Evolutionary conservation across 306 rosid species (phyloP).

Genomic region (Lotus japonicus): DNA sequence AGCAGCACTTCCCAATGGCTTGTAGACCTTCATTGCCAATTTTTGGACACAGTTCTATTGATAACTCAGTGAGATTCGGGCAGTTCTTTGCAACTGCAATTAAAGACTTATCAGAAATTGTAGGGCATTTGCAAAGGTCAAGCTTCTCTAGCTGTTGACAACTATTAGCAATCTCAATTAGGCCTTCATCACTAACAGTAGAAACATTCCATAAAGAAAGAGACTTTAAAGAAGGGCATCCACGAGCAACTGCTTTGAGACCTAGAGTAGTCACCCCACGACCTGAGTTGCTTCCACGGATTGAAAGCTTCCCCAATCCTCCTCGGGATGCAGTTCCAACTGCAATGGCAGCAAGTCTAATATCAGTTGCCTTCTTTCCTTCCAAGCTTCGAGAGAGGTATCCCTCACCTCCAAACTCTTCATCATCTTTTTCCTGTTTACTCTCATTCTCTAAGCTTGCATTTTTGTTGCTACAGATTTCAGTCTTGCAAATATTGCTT

Average conservation of each 20-base stretch:
- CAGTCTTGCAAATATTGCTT: constrained; percentile 60
- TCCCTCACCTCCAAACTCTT: constrained; percentile 67
- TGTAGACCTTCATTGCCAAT: constrained; percentile 72
- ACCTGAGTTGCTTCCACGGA: constrained; percentile 63
- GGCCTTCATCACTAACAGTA: constrained; percentile 69
- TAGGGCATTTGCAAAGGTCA: constrained; percentile 71
- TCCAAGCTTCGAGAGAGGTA: constrained; percentile 87
- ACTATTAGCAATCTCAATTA: constrained; percentile 69
- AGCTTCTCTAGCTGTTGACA: constrained; percentile 82
- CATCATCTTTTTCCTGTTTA: constrained; percentile 36
- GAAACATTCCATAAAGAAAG: constrained; percentile 73
- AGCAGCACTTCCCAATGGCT: constrained; percentile 70
- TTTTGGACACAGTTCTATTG: constrained; percentile 65
- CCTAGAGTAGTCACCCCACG: constrained; percentile 60
- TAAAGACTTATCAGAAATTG: constrained; percentile 65
- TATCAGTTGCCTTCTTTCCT: constrained; percentile 82
- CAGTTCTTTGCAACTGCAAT: constrained; percentile 68
- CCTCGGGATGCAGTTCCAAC: constrained; percentile 89
- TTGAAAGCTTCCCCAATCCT: constrained; percentile 83
- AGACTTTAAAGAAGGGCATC: constrained; percentile 77
- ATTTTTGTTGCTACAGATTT: constrained; percentile 39
- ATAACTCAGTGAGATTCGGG: constrained; percentile 59
- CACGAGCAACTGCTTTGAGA: constrained; percentile 66
- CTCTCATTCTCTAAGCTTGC: constrained; percentile 17
- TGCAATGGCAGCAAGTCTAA: constrained; percentile 91